phyloP scores from a whole-genome alignment of 306 rosid genomes.

The Quercus engelmannii region DNA sequence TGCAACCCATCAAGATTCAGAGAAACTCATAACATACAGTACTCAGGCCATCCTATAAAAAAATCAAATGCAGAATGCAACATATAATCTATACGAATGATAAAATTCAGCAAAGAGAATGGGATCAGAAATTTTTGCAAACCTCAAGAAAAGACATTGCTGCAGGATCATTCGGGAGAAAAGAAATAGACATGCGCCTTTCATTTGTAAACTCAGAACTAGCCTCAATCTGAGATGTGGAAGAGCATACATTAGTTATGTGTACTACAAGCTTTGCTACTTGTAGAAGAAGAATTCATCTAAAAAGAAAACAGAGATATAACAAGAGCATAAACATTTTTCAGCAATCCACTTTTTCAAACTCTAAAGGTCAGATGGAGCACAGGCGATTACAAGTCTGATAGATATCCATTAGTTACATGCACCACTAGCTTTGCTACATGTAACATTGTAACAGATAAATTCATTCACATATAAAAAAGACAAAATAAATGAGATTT shows the following conservation, averaged over 20 bases:
- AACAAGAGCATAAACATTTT: background rate
- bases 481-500: background rate
- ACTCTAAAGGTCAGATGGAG: background rate
- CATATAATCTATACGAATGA: background rate
- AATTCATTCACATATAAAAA: background rate
- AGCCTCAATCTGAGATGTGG: slow-evolving; percentile 59
- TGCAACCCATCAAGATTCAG: background rate
- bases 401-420: slow-evolving; percentile 8
- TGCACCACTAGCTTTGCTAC: background rate
- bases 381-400: slow-evolving; percentile 5
- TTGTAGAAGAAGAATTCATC: slow-evolving; percentile 1
- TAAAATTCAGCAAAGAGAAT: slow-evolving; percentile 7
- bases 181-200: slow-evolving; percentile 62
- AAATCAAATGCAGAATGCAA: background rate
- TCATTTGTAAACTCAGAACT: slow-evolving; percentile 62
- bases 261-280: slow-evolving; percentile 4
- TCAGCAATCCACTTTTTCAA: background rate
- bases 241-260: slow-evolving; percentile 31
- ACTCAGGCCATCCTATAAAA: background rate
- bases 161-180: slow-evolving; percentile 67
- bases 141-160: slow-evolving; percentile 77
- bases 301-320: background rate
- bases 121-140: slow-evolving; percentile 6
- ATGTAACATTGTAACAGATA: background rate
- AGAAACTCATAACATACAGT: background rate